phyloP scores from a whole-genome alignment of 345 rosid species.

The Erysimum cheiranthoides region DNA sequence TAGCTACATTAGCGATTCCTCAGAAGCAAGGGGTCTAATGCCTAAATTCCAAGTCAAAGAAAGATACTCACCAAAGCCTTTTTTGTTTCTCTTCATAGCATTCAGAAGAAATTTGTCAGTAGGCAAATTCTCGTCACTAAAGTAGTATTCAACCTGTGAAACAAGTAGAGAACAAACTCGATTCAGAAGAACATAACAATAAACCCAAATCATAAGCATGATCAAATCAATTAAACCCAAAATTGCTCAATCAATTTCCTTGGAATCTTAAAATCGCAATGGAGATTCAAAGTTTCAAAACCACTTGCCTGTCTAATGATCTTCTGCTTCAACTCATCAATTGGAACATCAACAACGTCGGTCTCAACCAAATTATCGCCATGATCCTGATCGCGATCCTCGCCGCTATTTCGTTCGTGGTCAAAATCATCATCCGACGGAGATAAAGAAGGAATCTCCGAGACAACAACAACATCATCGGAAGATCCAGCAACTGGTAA shows the following conservation, averaged over 20 bases:
- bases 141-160: constrained; percentile 91
- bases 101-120: constrained; percentile 73
- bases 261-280: neutral
- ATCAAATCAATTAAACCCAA: neutral
- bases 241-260: neutral
- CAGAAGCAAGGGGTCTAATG: neutral
- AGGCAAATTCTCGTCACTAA: constrained; percentile 88
- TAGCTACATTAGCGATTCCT: neutral
- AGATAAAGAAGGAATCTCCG: constrained; percentile 33
- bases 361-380: constrained; percentile 38
- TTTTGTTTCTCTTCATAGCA: constrained; percentile 74
- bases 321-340: constrained; percentile 64
- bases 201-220: neutral
- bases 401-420: constrained; percentile 37
- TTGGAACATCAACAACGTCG: constrained; percentile 32
- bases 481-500: constrained; percentile 47
- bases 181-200: neutral
- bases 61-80: constrained; percentile 73
- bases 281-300: neutral
- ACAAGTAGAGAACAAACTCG: constrained; percentile 7
- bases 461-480: constrained; percentile 41
- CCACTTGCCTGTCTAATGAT: constrained; percentile 66
- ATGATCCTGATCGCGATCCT: constrained; percentile 48
- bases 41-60: neutral
- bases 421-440: constrained; percentile 55